A percentile compares a stretch with the other conserved stretches of the same genome.
These are phyloP conservation scores for Dioszegia aurantiaca DNA, from an alignment of 768 basidiomycete species.

Conservation along the genomic window DNA sequence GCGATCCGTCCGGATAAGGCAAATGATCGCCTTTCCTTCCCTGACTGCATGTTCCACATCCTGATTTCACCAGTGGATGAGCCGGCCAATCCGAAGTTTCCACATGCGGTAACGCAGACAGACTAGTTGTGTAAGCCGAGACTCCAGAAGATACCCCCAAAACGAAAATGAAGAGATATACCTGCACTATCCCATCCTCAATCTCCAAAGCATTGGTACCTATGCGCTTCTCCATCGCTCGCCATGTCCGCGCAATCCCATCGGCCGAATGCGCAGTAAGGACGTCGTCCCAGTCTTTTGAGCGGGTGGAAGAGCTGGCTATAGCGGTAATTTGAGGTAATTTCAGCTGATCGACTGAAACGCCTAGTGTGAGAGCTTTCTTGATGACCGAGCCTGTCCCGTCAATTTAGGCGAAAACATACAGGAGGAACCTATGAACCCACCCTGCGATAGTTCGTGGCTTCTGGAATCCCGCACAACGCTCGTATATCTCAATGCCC, in stretches of 20 bases:
- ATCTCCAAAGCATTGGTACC: conserved; percentile 73
- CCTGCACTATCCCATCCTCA: conserved; percentile 68
- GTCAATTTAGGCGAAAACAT: neutral
- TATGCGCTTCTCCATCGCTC: conserved; percentile 71
- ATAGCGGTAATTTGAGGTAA: conserved; percentile 75
- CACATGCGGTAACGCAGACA: conserved; percentile 87
- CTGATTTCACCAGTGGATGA: conserved; percentile 68
- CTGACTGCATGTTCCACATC: conserved; percentile 98
- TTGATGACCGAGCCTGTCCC: conserved; percentile 71
- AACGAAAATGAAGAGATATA: conserved; percentile 36
- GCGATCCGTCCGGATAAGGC: conserved; percentile 53
- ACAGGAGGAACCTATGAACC: conserved; percentile 5
- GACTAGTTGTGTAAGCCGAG: conserved; percentile 50
- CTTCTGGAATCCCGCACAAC: conserved; percentile 93
- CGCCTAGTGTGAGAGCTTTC: conserved; percentile 72
- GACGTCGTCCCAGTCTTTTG: conserved; percentile 97
- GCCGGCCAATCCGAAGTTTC: conserved; percentile 87
- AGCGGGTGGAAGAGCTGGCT: conserved; percentile 71
- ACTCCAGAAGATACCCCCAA: neutral
- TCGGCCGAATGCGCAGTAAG: conserved; percentile 86
- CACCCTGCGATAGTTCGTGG: conserved; percentile 91
- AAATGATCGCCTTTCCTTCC: conserved; percentile 76
- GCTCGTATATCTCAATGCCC: conserved; percentile 81
- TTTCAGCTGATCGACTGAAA: conserved; percentile 77
- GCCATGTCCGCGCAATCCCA: conserved; percentile 80